Percentiles rank a stretch among this genome's conserved stretches.
These are phyloP conservation scores for Coniferiporia sulphurascens DNA, from an alignment of 1,284 basidiomycete genomes.

Conservation along the genomic window DNA sequence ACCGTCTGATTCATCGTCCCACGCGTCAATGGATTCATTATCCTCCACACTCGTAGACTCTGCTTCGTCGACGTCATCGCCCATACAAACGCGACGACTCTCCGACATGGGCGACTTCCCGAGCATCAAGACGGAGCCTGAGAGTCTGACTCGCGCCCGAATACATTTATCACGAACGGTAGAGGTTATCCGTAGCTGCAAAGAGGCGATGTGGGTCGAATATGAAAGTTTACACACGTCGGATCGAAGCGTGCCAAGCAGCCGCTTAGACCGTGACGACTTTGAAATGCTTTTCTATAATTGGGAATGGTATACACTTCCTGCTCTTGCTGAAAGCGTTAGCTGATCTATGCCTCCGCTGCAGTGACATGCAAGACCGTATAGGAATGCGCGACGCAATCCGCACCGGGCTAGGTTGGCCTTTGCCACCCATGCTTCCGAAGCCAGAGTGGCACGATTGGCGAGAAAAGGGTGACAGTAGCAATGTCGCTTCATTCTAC, in stretches of 20 bases:
- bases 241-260: conserved; percentile 30
- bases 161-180: conserved; percentile 63
- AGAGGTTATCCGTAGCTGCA: conserved; percentile 51
- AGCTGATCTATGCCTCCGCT: neutral
- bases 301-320: conserved; percentile 56
- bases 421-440: conserved; percentile 40
- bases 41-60: conserved; percentile 14
- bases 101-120: conserved; percentile 20
- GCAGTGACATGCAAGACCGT: conserved; percentile 72
- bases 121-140: conserved; percentile 20
- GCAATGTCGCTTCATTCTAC: conserved; percentile 18
- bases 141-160: conserved; percentile 40
- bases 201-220: conserved; percentile 63
- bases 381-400: conserved; percentile 53
- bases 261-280: conserved; percentile 37
- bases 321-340: neutral
- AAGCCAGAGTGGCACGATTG: conserved; percentile 51
- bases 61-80: conserved; percentile 15
- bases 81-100: conserved; percentile 9
- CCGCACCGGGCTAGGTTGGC: conserved; percentile 46
- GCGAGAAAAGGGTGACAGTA: conserved; percentile 34
- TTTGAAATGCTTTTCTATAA: conserved; percentile 64
- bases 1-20: neutral
- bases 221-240: conserved; percentile 47
- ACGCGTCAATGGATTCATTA: conserved; percentile 2